Evolutionary conservation across 2,329 filamentous ascomycete species (phyloP).

Genomic region (Exophiala lecanii-corni): DNA sequence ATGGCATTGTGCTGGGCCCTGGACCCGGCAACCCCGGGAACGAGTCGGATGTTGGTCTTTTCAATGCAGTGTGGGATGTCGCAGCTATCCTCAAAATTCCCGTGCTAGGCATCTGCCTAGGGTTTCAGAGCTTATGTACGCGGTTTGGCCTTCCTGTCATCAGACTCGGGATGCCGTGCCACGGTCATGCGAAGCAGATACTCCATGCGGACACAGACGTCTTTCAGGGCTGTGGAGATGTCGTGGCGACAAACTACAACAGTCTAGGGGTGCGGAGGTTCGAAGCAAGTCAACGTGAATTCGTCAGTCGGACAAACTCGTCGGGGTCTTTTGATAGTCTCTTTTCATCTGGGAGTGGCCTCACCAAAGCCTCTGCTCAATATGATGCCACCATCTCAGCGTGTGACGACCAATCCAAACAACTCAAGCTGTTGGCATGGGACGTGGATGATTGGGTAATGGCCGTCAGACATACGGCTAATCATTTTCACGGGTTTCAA

Average conservation of each 20-base stretch:
- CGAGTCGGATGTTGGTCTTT: constrained; percentile 74
- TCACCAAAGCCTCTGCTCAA: constrained; percentile 6
- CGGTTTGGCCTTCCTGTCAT: constrained; percentile 64
- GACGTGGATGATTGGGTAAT: constrained; percentile 61
- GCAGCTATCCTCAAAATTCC: constrained; percentile 59
- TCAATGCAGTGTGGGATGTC: constrained; percentile 69
- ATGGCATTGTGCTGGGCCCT: constrained; percentile 84
- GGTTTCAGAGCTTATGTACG: constrained; percentile 75
- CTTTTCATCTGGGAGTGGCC: constrained; percentile 15
- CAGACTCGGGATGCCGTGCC: constrained; percentile 66
- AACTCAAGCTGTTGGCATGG: constrained; percentile 59
- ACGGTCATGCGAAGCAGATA: constrained; percentile 73
- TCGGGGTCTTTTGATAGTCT: constrained; percentile 15
- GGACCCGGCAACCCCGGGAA: constrained; percentile 77
- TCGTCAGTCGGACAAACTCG: constrained; percentile 15
- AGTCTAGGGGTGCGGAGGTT: constrained; percentile 21
- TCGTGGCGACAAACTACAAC: constrained; percentile 65
- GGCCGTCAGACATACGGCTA: constrained; percentile 62
- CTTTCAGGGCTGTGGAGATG: constrained; percentile 56
- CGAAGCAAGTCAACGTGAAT: constrained; percentile 4
- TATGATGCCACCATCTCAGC: constrained; percentile 35
- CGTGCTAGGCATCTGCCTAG: constrained; percentile 81
- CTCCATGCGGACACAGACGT: constrained; percentile 58
- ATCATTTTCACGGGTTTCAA: constrained; percentile 81
- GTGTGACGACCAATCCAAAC: not conserved